Evolutionary conservation across 305 asterid species (phyloP).

Genomic region (Fraxinus platypoda): DNA sequence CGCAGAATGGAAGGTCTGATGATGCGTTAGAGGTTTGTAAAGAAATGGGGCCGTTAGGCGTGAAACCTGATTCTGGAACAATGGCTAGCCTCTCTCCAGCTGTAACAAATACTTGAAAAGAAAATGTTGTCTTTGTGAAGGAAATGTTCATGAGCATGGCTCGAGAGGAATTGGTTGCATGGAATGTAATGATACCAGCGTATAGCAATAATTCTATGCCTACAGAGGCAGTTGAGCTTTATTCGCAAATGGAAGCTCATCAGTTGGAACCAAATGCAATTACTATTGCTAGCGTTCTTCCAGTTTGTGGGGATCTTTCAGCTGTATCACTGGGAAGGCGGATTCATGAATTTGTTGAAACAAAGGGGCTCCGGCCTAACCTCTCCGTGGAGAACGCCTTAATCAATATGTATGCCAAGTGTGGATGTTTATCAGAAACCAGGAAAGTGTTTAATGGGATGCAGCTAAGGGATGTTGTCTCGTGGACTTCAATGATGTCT

Average conservation of each 20-base stretch:
- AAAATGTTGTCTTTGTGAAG: constrained; percentile 56
- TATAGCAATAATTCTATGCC: constrained; percentile 67
- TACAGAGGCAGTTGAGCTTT: constrained; percentile 57
- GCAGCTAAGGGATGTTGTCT: constrained; percentile 62
- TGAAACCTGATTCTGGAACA: constrained; percentile 70
- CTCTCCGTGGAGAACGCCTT: constrained; percentile 71
- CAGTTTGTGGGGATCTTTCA: constrained; percentile 79
- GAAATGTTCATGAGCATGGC: constrained; percentile 58
- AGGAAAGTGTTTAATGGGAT: constrained; percentile 65
- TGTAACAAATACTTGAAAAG: constrained; percentile 59
- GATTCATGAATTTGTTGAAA: constrained; percentile 51
- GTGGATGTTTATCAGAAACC: constrained; percentile 73
- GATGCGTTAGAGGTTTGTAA: constrained; percentile 67
- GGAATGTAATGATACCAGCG: constrained; percentile 85
- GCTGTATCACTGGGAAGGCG: constrained; percentile 58
- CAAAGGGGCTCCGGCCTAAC: constrained; percentile 51
- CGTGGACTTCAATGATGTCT: constrained; percentile 90
- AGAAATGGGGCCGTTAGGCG: constrained; percentile 54
- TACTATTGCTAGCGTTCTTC: constrained; percentile 70
- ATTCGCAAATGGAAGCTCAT: constrained; percentile 53
- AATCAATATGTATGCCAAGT: constrained; percentile 85
- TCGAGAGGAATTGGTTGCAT: constrained; percentile 52
- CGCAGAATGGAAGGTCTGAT: constrained; percentile 63
- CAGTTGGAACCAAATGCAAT: constrained; percentile 55
- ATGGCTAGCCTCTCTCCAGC: constrained; percentile 93